Evolutionary conservation across 208 protist species (phyloP).

Genomic region (Leishmania guyanensis): DNA sequence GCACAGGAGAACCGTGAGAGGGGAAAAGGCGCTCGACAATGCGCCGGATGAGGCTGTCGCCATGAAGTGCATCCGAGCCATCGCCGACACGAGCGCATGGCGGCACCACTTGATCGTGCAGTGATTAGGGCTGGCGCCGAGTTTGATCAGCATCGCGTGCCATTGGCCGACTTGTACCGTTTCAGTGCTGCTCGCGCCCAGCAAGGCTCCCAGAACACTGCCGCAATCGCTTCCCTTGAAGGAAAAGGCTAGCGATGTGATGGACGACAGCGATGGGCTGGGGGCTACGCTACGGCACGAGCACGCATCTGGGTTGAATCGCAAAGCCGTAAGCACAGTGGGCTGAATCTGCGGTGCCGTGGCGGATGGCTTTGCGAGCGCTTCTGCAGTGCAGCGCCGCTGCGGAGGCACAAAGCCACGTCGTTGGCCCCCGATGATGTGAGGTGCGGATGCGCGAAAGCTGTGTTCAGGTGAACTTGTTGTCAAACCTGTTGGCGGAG

Average conservation of each 20-base stretch:
- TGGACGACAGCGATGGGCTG: conserved; percentile 6
- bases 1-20: conserved; percentile 47
- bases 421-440: conserved; percentile 1
- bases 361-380: not conserved
- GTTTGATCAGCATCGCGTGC: conserved; percentile 45
- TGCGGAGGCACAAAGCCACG: conserved; percentile 35
- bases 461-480: not conserved
- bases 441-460: not conserved
- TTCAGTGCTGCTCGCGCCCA: conserved; percentile 5
- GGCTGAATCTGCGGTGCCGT: not conserved
- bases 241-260: conserved; percentile 17
- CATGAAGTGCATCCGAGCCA: conserved; percentile 36
- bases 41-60: not conserved
- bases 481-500: not conserved
- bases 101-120: conserved; percentile 60
- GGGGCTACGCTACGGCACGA: conserved; percentile 7
- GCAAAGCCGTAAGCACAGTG: conserved; percentile 14
- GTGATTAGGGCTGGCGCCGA: conserved; percentile 39
- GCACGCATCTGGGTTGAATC: not conserved
- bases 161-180: conserved; percentile 32
- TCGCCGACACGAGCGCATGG: conserved; percentile 48
- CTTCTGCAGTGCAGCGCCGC: not conserved
- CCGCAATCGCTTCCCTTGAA: conserved; percentile 27
- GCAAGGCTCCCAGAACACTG: conserved; percentile 13
- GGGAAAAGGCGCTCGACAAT: conserved; percentile 7